Evolutionary conservation across 139 green algal genomes (phyloP), one percentile per base, ranked within the genome.

Genomic region (Choricystis sp.): DNA sequence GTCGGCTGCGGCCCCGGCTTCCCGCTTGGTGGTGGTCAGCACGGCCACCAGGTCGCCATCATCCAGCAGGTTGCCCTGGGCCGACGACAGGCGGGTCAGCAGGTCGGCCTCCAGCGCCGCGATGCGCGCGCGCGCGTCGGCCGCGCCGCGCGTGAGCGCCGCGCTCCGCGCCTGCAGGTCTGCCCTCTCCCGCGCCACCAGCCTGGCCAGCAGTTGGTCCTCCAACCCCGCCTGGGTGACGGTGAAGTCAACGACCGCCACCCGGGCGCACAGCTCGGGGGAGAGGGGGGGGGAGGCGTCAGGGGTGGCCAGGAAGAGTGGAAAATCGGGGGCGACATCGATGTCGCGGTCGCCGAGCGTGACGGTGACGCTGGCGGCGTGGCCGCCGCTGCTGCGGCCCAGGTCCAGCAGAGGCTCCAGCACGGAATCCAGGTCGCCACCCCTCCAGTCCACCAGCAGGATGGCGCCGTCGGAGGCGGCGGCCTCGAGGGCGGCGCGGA

Each of bases 11-110:
- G 69, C 71, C 68, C 84, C 80, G 26, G 87, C 84, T 3, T 87
- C 95, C 72, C 89, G 77, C 74, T 97, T 97, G 57, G 90, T 97
- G 25, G 85, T 75, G 16, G 86, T 88, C 63, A 97, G 78, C 66
- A 97, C 86, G 66, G 91, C 87, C 40, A 97, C 89, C 21, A 97
- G 83, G 80, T 94, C 86, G 26, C 85, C 94, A 74, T 97, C 90
- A 62, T 96, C 90, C 68, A 97, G 81, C 68, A 97, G 74, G 84
- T 97, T 95, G 69, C 89, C 88, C 62, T 78, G 63, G 27, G 70
- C 85, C 64, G 81, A 86, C 55, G 79, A 88, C 48, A 94, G 74
- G 22, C 89, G 73, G 74, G 85, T 90, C 59, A 97, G 78, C 74
- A 97, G 76, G 68, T 96, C 88, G 59, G 92, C 83, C 79, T 97